phyloP scores from a whole-genome alignment of 2,329 filamentous ascomycete genomes.

The Fusarium bulbicola region DNA sequence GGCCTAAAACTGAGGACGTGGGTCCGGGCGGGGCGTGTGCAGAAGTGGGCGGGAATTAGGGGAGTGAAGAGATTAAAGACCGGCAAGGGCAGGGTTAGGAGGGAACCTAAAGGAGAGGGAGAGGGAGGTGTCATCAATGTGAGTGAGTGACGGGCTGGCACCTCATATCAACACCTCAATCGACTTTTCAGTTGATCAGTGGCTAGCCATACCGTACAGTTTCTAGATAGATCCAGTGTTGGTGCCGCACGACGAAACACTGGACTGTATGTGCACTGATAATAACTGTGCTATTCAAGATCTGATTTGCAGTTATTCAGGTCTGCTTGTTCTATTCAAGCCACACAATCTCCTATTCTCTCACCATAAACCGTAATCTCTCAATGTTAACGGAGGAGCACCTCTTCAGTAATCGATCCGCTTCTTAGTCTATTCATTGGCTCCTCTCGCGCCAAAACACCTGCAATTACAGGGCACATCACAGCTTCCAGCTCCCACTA shows the following conservation, averaged over 20 bases:
- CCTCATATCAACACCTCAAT: not conserved
- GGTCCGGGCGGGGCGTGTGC: constrained; percentile 29
- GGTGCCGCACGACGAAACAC: not conserved
- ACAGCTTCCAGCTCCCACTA: not conserved
- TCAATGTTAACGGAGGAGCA: not conserved
- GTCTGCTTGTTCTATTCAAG: not conserved
- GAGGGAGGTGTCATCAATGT: not conserved
- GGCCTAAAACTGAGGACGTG: constrained; percentile 21
- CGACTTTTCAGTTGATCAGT: not conserved
- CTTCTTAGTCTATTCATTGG: constrained; percentile 17
- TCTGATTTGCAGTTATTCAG: not conserved
- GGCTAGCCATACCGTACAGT: not conserved
- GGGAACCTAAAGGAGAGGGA: not conserved
- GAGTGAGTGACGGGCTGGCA: not conserved
- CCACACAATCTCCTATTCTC: not conserved
- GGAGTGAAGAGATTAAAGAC: constrained; percentile 33
- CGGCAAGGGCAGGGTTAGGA: not conserved
- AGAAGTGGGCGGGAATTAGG: constrained; percentile 31
- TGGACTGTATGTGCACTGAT: not conserved
- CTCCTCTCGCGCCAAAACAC: constrained; percentile 28
- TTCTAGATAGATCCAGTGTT: not conserved
- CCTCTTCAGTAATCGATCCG: constrained; percentile 12
- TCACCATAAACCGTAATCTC: not conserved
- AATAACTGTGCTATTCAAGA: not conserved
- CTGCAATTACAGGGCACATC: constrained; percentile 25